phyloP scores from a whole-genome alignment of 2,329 filamentous ascomycete species.

The Mollisiaceae sp. region DNA sequence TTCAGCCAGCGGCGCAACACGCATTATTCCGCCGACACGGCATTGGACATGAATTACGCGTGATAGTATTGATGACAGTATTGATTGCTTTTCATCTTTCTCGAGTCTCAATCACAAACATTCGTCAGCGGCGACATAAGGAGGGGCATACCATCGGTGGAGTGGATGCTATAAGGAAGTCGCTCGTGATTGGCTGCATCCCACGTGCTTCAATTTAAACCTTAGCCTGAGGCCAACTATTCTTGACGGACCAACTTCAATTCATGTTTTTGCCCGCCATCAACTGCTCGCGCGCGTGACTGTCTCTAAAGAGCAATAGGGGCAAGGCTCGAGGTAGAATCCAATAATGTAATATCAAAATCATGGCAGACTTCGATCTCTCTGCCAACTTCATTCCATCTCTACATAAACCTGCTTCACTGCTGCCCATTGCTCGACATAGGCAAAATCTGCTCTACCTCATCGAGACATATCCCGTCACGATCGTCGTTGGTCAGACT shows the following conservation, averaged over 20 bases:
- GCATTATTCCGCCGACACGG: not conserved
- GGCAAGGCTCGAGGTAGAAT: not conserved
- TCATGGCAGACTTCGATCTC: slow-evolving; percentile 57
- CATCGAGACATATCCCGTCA: slow-evolving; percentile 82
- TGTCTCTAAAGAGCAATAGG: not conserved
- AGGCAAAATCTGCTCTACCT: slow-evolving; percentile 81
- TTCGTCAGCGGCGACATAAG: slow-evolving; percentile 8
- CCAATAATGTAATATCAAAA: slow-evolving; percentile 28
- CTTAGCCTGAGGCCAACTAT: slow-evolving; percentile 8
- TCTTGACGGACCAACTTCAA: not conserved
- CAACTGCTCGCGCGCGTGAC: not conserved
- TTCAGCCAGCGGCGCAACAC: slow-evolving; percentile 1
- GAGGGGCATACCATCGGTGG: not conserved
- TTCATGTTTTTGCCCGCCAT: not conserved
- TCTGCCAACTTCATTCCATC: slow-evolving; percentile 73
- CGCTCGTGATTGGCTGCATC: not conserved
- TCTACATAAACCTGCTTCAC: slow-evolving; percentile 80
- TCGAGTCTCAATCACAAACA: not conserved
- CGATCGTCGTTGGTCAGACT: slow-evolving; percentile 90
- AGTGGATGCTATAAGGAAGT: not conserved
- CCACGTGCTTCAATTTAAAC: not conserved
- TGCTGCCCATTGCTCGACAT: slow-evolving; percentile 88
- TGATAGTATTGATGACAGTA: not conserved
- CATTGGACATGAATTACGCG: not conserved
- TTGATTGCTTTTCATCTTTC: not conserved